Evolutionary conservation across 2,329 filamentous ascomycete genomes (phyloP).

Genomic region (Mycosphaerella sp.): DNA sequence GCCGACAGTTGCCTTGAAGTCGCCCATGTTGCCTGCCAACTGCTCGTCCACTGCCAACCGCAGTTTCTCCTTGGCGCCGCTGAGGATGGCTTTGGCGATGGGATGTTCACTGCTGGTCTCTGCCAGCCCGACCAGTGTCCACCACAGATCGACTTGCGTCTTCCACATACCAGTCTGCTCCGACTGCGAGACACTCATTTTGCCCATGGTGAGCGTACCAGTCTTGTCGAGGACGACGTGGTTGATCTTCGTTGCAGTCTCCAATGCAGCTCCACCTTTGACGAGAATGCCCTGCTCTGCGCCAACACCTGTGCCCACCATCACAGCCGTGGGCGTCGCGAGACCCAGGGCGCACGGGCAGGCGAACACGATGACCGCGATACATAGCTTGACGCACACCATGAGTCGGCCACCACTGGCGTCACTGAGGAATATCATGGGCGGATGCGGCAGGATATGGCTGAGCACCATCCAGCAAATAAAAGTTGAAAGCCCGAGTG

Average conservation of each 20-base stretch:
- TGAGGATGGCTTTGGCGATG: slow-evolving; percentile 80
- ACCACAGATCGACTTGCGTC: slow-evolving; percentile 72
- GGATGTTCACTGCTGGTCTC: slow-evolving; percentile 96
- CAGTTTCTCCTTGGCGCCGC: slow-evolving; percentile 67
- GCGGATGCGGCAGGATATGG: slow-evolving; percentile 76
- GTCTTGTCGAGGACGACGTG: slow-evolving; percentile 95
- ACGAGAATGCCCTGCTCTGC: slow-evolving; percentile 96
- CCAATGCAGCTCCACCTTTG: slow-evolving; percentile 87
- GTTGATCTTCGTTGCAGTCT: slow-evolving; percentile 82
- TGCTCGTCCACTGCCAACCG: slow-evolving; percentile 63
- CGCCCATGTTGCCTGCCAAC: slow-evolving; percentile 75
- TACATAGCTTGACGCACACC: slow-evolving; percentile 95
- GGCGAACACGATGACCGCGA: slow-evolving; percentile 96
- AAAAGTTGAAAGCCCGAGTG: slow-evolving; percentile 79
- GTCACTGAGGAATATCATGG: slow-evolving; percentile 74
- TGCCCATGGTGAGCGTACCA: slow-evolving; percentile 86
- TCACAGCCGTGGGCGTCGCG: slow-evolving; percentile 92
- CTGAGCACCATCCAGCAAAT: slow-evolving; percentile 90
- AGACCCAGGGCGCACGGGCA: slow-evolving; percentile 96
- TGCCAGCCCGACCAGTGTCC: slow-evolving; percentile 89
- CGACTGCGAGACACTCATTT: slow-evolving; percentile 80
- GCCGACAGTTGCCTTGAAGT: slow-evolving; percentile 78
- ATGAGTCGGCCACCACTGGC: slow-evolving; percentile 85
- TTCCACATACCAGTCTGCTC: slow-evolving; percentile 64
- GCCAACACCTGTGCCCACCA: slow-evolving; percentile 97